Conservation (phyloP, 345 rosid genomes). For the Eucalyptus fibrosa region DNA sequence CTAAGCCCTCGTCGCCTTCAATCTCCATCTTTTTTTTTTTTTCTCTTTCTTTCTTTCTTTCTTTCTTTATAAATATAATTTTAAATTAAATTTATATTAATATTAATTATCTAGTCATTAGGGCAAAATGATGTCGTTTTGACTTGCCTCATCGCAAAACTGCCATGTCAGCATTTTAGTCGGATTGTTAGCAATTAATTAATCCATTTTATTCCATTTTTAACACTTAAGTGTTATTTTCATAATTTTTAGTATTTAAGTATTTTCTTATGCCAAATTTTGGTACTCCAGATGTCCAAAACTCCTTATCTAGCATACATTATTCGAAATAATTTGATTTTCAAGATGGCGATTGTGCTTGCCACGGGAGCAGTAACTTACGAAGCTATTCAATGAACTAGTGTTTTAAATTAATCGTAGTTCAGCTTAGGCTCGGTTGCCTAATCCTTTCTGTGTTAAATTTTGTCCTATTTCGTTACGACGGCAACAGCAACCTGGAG, state of each 20-base stretch:
- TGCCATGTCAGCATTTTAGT: too few species aligned
- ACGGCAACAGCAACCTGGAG: not conserved
- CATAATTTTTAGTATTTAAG: too few species aligned
- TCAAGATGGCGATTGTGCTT: not conserved
- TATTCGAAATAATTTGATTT: not conserved
- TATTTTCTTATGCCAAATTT: too few species aligned
- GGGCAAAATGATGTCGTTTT: too few species aligned
- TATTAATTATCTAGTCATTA: too few species aligned
- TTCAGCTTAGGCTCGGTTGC: not conserved
- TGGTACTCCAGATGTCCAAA: accelerated
- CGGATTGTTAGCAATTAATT: too few species aligned
- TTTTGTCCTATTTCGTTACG: not conserved
- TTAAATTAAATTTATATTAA: too few species aligned
- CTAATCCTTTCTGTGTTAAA: not conserved
- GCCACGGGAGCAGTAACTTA: constrained; percentile 23
- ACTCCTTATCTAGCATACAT: not conserved
- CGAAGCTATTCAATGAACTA: not conserved
- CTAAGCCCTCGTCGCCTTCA: accelerated
- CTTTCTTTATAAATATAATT: too few species aligned
- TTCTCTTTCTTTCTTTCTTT: too few species aligned
- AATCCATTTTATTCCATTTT: accelerated
- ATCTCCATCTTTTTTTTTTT: too few species aligned
- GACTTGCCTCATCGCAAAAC: accelerated
- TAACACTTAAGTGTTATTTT: too few species aligned
- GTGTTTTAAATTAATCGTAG: not conserved